Conservation (phyloP, 78 protist species). For the Salpingoeca rosetta region DNA sequence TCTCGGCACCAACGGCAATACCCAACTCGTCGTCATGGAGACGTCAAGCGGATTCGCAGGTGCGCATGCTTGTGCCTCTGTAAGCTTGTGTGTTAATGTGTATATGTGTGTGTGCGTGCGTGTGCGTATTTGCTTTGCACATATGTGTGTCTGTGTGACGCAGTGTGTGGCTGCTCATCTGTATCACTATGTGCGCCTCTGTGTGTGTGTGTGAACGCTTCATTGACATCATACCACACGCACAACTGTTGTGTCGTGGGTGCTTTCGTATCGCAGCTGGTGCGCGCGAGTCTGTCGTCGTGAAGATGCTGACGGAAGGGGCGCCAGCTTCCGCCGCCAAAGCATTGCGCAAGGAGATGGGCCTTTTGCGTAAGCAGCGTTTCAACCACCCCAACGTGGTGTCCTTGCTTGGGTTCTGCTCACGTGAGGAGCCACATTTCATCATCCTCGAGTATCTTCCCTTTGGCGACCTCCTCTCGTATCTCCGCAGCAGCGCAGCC, state of each 20-base stretch:
- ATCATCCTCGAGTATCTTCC: not conserved
- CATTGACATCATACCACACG: too few relatives aligned
- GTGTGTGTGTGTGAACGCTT: too few relatives aligned
- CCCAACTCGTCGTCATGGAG: not conserved
- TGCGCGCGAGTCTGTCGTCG: not conserved
- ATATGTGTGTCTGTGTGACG: not conserved
- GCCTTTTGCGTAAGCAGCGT: not conserved
- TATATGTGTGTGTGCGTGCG: not conserved
- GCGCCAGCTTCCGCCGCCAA: not conserved
- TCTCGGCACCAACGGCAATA: not conserved
- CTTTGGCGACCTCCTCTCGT: not conserved
- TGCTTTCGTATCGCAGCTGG: not conserved
- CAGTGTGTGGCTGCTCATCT: not conserved
- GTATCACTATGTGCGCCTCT: not conserved
- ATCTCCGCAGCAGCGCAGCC: not conserved
- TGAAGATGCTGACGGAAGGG: not conserved
- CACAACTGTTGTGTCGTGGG: not conserved
- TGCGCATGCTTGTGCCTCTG: not conserved
- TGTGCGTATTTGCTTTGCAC: not conserved
- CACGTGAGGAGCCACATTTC: not conserved
- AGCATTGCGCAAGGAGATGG: not conserved
- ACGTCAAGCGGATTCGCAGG: not conserved
- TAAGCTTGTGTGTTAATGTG: not conserved
- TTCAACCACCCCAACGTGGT: not conserved
- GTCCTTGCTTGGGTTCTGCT: not conserved